Evolutionary conservation across 345 rosid genomes (phyloP).

Genomic region (Reutealis trisperma): DNA sequence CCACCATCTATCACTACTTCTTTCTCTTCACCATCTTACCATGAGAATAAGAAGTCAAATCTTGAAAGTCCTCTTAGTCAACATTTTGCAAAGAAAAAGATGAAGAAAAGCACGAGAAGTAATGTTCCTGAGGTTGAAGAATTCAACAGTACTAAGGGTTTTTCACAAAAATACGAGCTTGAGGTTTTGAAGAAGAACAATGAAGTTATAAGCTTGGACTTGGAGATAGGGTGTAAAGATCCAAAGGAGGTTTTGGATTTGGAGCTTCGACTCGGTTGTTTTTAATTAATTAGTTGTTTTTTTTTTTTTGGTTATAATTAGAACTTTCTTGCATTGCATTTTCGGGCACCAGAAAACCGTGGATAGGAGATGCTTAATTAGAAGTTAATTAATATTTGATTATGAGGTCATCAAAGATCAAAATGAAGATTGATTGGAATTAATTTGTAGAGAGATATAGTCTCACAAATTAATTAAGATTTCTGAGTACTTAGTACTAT

Average conservation of each 20-base stretch:
- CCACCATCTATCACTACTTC: constrained; percentile 2
- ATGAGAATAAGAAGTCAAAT: constrained; percentile 21
- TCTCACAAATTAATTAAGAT: neutral
- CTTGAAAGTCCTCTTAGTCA: constrained; percentile 15
- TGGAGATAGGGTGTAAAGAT: constrained; percentile 47
- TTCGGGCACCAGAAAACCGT: neutral
- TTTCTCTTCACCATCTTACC: constrained; percentile 32
- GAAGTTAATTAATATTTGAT: neutral
- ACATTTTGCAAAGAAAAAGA: constrained; percentile 37
- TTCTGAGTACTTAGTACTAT: neutral
- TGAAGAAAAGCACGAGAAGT: constrained; percentile 28
- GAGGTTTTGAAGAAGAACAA: constrained; percentile 37
- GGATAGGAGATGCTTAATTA: neutral
- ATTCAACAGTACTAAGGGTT: constrained; percentile 9
- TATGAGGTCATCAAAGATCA: neutral
- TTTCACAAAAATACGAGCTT: constrained; percentile 23
- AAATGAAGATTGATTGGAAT: neutral
- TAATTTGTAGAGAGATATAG: neutral
- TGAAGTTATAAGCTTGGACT: constrained; percentile 42
- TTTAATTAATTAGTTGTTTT: constrained; percentile 1
- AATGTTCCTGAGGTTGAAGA: constrained; percentile 31
- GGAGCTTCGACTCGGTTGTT: constrained; percentile 70
- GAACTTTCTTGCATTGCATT: neutral
- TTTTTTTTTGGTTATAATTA: no score
- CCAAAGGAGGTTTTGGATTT: constrained; percentile 55